phyloP scores from a whole-genome alignment of 768 basidiomycete genomes.

The Solioccasus polychromus region DNA sequence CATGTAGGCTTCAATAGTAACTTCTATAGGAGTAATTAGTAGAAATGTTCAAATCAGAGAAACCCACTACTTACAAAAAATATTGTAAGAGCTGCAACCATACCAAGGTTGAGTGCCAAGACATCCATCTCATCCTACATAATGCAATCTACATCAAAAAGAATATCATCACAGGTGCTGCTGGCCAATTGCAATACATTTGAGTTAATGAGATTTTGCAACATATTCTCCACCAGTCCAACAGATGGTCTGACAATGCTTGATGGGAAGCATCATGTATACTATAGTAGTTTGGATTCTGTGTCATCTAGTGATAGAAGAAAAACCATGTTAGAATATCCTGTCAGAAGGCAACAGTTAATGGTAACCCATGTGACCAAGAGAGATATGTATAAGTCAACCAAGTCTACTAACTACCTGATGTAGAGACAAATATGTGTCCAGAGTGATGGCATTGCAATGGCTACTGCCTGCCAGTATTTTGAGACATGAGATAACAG shows the following conservation, averaged over 20 bases:
- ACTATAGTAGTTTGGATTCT: slow-evolving; percentile 96
- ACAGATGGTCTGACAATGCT: slow-evolving; percentile 92
- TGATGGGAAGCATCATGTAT: slow-evolving; percentile 94
- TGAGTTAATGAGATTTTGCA: slow-evolving; percentile 92
- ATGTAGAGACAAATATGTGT: slow-evolving; percentile 26
- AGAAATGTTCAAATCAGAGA: background rate
- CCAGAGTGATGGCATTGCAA: slow-evolving; percentile 41
- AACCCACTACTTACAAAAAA: slow-evolving; percentile 61
- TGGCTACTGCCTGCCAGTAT: slow-evolving; percentile 40
- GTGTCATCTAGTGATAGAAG: slow-evolving; percentile 96
- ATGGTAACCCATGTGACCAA: slow-evolving; percentile 25
- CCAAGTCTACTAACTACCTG: slow-evolving; percentile 24
- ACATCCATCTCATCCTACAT: slow-evolving; percentile 90
- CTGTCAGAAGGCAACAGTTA: slow-evolving; percentile 22
- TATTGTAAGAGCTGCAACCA: slow-evolving; percentile 99
- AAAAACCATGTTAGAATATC: slow-evolving; percentile 81
- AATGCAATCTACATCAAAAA: background rate
- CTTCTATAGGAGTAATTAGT: slow-evolving; percentile 49
- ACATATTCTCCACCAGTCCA: slow-evolving; percentile 93
- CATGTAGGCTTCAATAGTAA: slow-evolving; percentile 96
- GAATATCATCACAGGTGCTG: slow-evolving; percentile 12
- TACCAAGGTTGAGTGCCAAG: slow-evolving; percentile 89
- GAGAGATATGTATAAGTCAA: slow-evolving; percentile 27
- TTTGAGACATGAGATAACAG: slow-evolving; percentile 41
- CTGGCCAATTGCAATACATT: slow-evolving; percentile 86